Evolutionary conservation across 345 rosid species (phyloP).

Genomic region (Salix suchowensis): DNA sequence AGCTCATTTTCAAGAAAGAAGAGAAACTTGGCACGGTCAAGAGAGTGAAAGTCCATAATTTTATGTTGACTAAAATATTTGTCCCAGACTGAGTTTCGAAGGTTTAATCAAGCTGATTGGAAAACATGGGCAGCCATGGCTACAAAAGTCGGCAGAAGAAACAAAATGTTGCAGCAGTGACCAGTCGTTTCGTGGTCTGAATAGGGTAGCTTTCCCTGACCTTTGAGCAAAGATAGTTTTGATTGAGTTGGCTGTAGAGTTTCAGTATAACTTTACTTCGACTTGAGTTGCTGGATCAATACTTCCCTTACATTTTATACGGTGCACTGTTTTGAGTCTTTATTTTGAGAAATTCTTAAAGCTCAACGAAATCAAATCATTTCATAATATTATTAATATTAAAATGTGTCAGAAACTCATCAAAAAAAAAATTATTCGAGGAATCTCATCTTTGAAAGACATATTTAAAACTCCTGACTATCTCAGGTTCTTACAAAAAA

Average conservation of each 20-base stretch:
- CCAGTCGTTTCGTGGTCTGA: neutral
- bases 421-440: too few relatives aligned
- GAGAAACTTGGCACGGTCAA: conserved; percentile 15
- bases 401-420: too few relatives aligned
- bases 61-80: neutral
- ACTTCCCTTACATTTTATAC: neutral
- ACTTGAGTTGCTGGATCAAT: neutral
- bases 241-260: neutral
- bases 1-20: conserved; percentile 3
- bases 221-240: neutral
- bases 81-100: neutral
- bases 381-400: too few relatives aligned
- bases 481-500: too few relatives aligned
- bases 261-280: neutral
- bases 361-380: neutral
- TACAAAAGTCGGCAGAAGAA: neutral
- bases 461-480: too few relatives aligned
- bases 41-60: conserved; percentile 20
- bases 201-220: neutral
- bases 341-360: neutral
- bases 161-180: neutral
- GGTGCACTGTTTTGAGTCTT: neutral
- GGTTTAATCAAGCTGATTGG: neutral
- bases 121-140: neutral
- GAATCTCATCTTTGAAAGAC: too few relatives aligned